A percentile compares a stretch with the other conserved stretches of the same genome.
These are phyloP conservation scores for Wallacemonas sp. DNA, from an alignment of 208 protist species.

Conservation along the genomic window DNA sequence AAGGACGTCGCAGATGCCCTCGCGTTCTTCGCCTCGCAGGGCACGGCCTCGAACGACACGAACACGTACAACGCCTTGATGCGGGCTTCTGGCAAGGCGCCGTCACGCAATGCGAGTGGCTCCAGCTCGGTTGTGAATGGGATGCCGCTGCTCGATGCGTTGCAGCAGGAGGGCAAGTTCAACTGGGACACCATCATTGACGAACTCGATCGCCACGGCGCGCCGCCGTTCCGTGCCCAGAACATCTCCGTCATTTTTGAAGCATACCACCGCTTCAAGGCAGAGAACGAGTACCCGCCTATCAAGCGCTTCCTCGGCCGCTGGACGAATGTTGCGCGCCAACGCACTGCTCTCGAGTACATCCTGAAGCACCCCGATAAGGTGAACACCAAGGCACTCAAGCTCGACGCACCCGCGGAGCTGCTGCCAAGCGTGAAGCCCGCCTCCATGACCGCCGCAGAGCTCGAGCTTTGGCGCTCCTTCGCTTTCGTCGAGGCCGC, in stretches of 20 bases:
- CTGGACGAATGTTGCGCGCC: slow-evolving; percentile 74
- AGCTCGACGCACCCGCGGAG: slow-evolving; percentile 51
- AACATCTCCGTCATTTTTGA: slow-evolving; percentile 87
- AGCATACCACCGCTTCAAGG: slow-evolving; percentile 82
- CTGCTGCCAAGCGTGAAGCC: slow-evolving; percentile 51
- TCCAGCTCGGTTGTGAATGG: slow-evolving; percentile 63
- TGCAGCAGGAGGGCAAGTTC: slow-evolving; percentile 59
- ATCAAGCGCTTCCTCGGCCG: slow-evolving; percentile 76
- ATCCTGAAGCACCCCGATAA: slow-evolving; percentile 83
- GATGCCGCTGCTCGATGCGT: slow-evolving; percentile 71
- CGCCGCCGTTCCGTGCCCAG: slow-evolving; percentile 64
- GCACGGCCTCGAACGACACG: slow-evolving; percentile 59
- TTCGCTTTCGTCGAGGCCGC: slow-evolving; percentile 80
- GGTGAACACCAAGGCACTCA: slow-evolving; percentile 62
- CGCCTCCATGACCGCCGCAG: slow-evolving; percentile 34
- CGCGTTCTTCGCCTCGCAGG: slow-evolving; percentile 83
- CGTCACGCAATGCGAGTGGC: slow-evolving; percentile 51
- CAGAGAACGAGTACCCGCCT: slow-evolving; percentile 66
- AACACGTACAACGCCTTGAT: slow-evolving; percentile 80
- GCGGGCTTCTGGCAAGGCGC: slow-evolving; percentile 54
- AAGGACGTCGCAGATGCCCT: slow-evolving; percentile 84
- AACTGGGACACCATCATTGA: slow-evolving; percentile 82
- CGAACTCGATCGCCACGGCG: slow-evolving; percentile 67
- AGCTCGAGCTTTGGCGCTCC: slow-evolving; percentile 78
- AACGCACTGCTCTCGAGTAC: slow-evolving; percentile 78